These are phyloP conservation scores for Puccinia sorghi DNA, from an alignment of 1,284 basidiomycete genomes.

Conservation along the genomic window DNA sequence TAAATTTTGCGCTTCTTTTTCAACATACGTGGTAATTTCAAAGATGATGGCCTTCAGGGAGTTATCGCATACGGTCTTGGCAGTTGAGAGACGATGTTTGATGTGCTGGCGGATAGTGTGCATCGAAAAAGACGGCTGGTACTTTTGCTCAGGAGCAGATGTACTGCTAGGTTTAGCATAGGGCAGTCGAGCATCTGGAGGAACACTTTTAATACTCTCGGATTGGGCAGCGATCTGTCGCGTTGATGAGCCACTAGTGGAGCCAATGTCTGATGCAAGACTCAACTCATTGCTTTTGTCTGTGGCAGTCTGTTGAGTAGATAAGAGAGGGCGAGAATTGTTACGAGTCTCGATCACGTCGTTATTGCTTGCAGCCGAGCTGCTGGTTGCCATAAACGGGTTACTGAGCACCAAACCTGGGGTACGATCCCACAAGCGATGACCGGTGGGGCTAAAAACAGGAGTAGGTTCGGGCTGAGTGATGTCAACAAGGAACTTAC, in stretches of 20 bases:
- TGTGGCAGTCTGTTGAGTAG: slow-evolving; percentile 3
- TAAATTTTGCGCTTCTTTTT: slow-evolving; percentile 74
- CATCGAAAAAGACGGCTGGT: slow-evolving; percentile 54
- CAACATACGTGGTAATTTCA: slow-evolving; percentile 89
- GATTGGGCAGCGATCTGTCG: slow-evolving; percentile 4
- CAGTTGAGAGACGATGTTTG: slow-evolving; percentile 83
- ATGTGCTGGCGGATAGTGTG: slow-evolving; percentile 86
- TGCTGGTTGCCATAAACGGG: slow-evolving; percentile 15
- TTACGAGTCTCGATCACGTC: background rate
- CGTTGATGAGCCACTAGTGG: slow-evolving; percentile 7
- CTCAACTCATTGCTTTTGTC: background rate
- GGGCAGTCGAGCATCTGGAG: background rate
- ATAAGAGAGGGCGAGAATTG: background rate
- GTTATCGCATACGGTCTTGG: slow-evolving; percentile 93
- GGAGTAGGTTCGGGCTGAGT: slow-evolving; percentile 45
- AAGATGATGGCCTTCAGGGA: slow-evolving; percentile 88
- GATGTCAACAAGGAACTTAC: slow-evolving; percentile 20
- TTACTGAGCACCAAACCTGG: slow-evolving; percentile 46
- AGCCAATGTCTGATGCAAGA: background rate
- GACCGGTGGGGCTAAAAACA: slow-evolving; percentile 43
- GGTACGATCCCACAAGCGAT: slow-evolving; percentile 43
- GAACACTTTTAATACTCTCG: background rate
- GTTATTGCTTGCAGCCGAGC: background rate
- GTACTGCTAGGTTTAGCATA: background rate
- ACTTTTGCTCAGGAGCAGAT: slow-evolving; percentile 50